These are phyloP conservation scores for Physcomitrellopsis africana DNA, from an alignment of 225 moss, liverwort and hornwort genomes.

Conservation along the genomic window DNA sequence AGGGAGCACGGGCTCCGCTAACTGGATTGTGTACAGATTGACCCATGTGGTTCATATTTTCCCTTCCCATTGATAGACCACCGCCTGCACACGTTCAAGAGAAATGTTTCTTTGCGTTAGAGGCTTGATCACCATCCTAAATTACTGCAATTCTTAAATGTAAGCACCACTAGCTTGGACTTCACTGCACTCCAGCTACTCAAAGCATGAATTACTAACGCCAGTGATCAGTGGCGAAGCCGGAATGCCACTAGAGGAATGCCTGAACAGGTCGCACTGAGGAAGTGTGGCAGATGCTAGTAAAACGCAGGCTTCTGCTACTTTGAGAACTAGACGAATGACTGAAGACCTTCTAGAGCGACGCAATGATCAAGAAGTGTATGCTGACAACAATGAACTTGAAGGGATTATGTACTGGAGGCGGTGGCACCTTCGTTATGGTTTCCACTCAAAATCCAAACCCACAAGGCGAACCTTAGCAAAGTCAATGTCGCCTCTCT, in stretches of 20 bases:
- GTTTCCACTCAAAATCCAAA: background rate
- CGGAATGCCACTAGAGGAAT: background rate
- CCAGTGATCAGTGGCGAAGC: background rate
- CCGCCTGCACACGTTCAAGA: constrained; percentile 48
- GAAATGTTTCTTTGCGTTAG: constrained; percentile 7
- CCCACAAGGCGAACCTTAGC: constrained; percentile 1
- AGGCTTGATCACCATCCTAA: background rate
- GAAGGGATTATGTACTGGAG: background rate
- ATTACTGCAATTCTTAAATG: background rate
- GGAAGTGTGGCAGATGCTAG: background rate
- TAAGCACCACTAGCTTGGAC: background rate
- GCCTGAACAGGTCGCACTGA: no score
- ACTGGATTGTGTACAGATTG: constrained; percentile 76
- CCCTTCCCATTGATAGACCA: constrained; percentile 82
- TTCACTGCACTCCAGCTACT: background rate
- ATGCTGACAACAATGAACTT: constrained; percentile 18
- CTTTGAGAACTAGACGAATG: background rate
- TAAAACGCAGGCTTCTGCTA: no score
- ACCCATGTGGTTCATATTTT: constrained; percentile 82
- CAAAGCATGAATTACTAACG: background rate
- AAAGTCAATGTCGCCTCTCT: constrained; percentile 2
- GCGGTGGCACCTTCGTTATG: background rate
- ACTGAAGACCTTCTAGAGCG: background rate
- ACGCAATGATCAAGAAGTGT: background rate
- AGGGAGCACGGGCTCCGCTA: constrained; percentile 84